Conservation (phyloP, 179 eudicot genomes). For the Corrigiola litoralis region DNA sequence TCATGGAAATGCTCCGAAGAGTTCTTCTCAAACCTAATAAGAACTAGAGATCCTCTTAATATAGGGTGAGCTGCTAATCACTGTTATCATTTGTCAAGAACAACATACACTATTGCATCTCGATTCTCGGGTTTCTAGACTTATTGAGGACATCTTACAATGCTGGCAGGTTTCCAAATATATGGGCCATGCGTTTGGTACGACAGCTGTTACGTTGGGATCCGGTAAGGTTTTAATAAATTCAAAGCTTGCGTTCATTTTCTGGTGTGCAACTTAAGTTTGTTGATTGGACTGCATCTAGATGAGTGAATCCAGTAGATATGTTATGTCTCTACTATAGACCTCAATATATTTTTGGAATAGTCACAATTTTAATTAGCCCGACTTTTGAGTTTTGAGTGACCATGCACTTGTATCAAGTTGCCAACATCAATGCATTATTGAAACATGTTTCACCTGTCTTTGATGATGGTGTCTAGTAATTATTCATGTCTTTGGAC, state of each 20-base stretch:
- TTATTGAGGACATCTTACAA: not conserved
- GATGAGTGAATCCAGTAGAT: not conserved
- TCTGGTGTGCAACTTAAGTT: not conserved
- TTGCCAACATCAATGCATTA: no score
- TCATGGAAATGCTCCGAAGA: conserved; percentile 99
- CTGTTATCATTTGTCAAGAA: conserved; percentile 7
- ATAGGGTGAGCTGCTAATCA: conserved; percentile 56
- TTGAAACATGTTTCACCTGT: no score
- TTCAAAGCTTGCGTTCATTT: not conserved
- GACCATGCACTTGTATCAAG: no score
- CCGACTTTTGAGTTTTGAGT: no score
- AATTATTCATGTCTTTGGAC: no score
- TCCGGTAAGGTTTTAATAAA: conserved; percentile 69
- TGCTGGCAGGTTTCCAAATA: conserved; percentile 73
- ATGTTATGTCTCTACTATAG: no score
- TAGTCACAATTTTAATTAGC: no score
- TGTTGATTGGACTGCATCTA: not conserved
- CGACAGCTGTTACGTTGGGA: conserved; percentile 88
- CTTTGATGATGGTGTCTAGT: no score
- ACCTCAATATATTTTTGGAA: no score
- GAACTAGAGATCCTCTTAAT: conserved; percentile 80
- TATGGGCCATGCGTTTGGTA: conserved; percentile 87
- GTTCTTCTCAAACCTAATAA: conserved; percentile 73
- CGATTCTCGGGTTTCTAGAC: conserved; percentile 6
- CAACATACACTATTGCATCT: not conserved